Conservation (phyloP, 208 protist species). For the Acanthamoeba royreba region DNA sequence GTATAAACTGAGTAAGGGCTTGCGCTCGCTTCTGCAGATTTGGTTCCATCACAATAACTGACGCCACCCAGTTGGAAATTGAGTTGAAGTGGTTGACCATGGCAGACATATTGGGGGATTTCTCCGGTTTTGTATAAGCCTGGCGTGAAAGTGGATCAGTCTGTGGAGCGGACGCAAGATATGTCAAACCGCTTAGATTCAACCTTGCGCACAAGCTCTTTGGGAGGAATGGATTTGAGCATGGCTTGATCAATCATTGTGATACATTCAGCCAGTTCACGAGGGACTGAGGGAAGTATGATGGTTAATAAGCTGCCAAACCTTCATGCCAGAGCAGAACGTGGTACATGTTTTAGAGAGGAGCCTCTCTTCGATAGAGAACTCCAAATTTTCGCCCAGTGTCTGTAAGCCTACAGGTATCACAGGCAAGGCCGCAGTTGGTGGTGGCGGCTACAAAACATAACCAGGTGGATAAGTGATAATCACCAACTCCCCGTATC, state of each 20-base stretch:
- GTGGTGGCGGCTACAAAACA: neutral
- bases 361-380: neutral
- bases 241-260: neutral
- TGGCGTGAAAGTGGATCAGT: no score
- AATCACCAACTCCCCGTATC: neutral
- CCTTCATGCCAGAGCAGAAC: neutral
- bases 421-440: neutral
- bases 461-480: neutral
- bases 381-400: neutral
- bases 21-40: neutral
- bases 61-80: neutral
- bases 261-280: neutral
- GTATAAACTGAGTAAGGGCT: neutral
- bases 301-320: neutral
- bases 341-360: neutral
- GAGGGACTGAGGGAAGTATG: neutral
- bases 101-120: neutral
- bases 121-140: neutral
- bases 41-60: neutral
- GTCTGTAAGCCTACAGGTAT: neutral
- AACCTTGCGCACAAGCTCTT: neutral
- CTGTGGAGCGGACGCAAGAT: no score
- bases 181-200: no score
- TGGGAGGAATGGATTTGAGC: neutral
- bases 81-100: constrained; percentile 13